Evolutionary conservation across 305 asterid genomes (phyloP).

Genomic region (Fraxinus greggii): DNA sequence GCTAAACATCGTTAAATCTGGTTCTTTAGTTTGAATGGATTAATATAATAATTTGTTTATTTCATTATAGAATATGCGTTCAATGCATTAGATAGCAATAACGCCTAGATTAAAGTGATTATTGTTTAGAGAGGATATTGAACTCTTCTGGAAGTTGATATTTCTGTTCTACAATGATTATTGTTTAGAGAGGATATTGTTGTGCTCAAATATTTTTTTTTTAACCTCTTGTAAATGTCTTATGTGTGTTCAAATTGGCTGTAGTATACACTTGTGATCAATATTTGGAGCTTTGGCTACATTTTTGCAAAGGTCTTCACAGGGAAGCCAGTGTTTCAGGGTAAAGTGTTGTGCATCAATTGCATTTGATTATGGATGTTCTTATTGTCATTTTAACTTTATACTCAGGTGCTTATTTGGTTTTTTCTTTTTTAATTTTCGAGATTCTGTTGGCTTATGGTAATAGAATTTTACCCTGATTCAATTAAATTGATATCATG

Average conservation of each 20-base stretch:
- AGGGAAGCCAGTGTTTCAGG: conserved; percentile 62
- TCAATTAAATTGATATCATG: background rate
- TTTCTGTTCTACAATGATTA: no score
- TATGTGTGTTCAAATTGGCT: conserved; percentile 17
- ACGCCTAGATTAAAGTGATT: no score
- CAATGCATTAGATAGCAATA: conserved; percentile 38
- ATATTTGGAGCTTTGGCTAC: conserved; percentile 66
- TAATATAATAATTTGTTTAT: conserved; percentile 20
- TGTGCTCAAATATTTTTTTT: background rate
- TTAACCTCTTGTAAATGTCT: conserved; percentile 14
- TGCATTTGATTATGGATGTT: conserved; percentile 61
- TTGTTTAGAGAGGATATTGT: background rate
- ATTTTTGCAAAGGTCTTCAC: conserved; percentile 55
- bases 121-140: conserved; percentile 9
- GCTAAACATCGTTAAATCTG: background rate
- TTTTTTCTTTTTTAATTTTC: no score
- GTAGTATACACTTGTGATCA: conserved; percentile 69
- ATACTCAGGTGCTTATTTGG: no score
- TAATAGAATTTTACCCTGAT: background rate
- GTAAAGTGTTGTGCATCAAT: conserved; percentile 61
- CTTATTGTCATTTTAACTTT: conserved; percentile 2
- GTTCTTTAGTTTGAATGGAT: conserved; percentile 26
- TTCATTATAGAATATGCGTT: conserved; percentile 26
- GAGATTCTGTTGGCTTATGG: no score
- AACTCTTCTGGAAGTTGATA: no score